Evolutionary conservation across 2,329 filamentous ascomycete genomes (phyloP).

Genomic region (Aspergillus clavatus): DNA sequence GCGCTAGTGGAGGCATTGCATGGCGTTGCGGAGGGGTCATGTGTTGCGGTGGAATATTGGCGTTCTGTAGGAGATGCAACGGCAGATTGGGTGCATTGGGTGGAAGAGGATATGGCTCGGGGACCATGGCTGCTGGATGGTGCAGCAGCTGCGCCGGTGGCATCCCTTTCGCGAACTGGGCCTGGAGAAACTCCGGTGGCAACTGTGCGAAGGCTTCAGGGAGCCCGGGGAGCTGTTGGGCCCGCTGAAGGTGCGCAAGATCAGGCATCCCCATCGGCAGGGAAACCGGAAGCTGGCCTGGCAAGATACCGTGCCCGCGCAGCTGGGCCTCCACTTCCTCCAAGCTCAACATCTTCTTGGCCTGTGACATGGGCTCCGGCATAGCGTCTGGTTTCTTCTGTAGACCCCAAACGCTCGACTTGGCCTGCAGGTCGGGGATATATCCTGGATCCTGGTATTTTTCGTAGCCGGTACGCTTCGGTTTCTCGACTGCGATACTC

Average conservation of each 20-base stretch:
- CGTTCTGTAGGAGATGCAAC: conserved; percentile 75
- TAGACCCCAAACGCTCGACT: conserved; percentile 88
- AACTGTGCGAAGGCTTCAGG: conserved; percentile 32
- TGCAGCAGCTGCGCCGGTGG: conserved; percentile 35
- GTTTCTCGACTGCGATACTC: conserved; percentile 43
- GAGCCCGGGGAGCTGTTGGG: conserved; percentile 27
- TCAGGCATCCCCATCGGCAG: conserved; percentile 27
- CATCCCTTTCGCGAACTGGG: conserved; percentile 31
- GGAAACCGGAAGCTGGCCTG: conserved; percentile 24
- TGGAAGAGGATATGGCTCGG: conserved; percentile 41
- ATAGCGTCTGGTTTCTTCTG: conserved; percentile 33
- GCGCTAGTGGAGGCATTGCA: conserved; percentile 33
- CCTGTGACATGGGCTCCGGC: conserved; percentile 25
- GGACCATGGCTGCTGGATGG: conserved; percentile 37
- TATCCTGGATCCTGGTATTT: conserved; percentile 81
- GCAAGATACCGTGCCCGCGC: conserved; percentile 56
- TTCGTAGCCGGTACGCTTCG: conserved; percentile 79
- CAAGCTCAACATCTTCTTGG: conserved; percentile 84
- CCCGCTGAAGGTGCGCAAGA: conserved; percentile 28
- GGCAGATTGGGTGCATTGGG: conserved; percentile 50
- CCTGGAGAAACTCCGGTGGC: conserved; percentile 47
- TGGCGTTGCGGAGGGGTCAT: conserved; percentile 37
- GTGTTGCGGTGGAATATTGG: conserved; percentile 56
- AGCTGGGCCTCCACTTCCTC: conserved; percentile 96
- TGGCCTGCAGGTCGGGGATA: conserved; percentile 84